Evolutionary conservation across 1,139 yeast species (phyloP).

Genomic region (Nadsonia starkeyi-henricii): DNA sequence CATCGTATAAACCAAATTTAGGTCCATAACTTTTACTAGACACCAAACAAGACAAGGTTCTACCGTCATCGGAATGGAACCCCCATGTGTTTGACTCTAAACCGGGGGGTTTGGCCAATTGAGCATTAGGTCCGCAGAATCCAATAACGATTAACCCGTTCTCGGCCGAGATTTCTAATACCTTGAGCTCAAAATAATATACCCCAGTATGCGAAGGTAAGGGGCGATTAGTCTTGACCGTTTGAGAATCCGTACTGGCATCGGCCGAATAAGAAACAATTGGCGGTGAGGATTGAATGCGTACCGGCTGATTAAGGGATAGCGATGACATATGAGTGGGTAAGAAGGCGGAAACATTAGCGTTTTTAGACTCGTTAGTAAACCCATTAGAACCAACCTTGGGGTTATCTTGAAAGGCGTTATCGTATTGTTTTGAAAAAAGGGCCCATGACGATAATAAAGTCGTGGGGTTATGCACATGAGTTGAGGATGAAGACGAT

Average conservation of each 20-base stretch:
- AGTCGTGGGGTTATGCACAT: too few relatives aligned
- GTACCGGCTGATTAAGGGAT: neutral
- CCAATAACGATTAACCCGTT: constrained; percentile 20
- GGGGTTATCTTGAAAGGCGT: too few relatives aligned
- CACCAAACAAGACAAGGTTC: constrained; percentile 31
- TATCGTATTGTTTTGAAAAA: too few relatives aligned
- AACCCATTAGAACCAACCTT: too few relatives aligned
- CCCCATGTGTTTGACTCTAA: constrained; percentile 39
- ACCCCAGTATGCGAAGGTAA: constrained; percentile 35
- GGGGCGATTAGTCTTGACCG: constrained; percentile 27
- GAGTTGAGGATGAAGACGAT: too few relatives aligned
- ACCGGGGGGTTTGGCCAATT: constrained; percentile 29
- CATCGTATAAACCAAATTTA: constrained; percentile 41
- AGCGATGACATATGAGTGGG: neutral
- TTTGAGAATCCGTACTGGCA: neutral
- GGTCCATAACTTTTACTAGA: constrained; percentile 31
- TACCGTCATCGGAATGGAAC: constrained; percentile 45
- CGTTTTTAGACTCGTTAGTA: neutral
- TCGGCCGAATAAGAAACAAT: neutral
- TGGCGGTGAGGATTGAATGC: neutral
- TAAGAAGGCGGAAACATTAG: neutral
- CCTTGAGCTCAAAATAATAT: constrained; percentile 42
- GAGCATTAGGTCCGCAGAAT: constrained; percentile 19
- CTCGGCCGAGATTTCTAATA: constrained; percentile 18
- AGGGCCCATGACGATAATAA: too few relatives aligned